Evolutionary conservation across 768 basidiomycete genomes (phyloP).

Genomic region (Mycena galericulata): DNA sequence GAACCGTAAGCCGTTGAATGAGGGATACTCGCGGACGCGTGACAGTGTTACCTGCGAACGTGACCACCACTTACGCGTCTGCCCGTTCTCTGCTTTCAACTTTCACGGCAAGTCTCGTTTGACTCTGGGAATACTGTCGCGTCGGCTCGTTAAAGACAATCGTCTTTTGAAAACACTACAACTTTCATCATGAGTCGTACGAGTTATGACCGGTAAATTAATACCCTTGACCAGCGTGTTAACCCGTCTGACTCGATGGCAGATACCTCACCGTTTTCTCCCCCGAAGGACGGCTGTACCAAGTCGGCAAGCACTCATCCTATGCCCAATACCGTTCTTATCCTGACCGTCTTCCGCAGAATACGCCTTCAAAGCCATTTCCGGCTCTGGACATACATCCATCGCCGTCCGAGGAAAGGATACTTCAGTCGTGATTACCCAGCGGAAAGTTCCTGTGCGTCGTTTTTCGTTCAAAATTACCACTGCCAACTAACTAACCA

Average conservation of each 20-base stretch:
- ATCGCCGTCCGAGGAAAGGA: constrained; percentile 95
- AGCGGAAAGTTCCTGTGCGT: constrained; percentile 97
- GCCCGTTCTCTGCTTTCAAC: constrained; percentile 36
- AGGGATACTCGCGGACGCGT: not conserved
- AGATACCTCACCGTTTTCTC: constrained; percentile 98
- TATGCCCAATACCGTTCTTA: constrained; percentile 26
- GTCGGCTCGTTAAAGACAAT: no score
- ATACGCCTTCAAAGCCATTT: constrained; percentile 99
- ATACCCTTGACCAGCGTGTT: constrained; percentile 7
- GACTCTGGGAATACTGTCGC: no score
- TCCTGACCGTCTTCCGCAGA: constrained; percentile 63
- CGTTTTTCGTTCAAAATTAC: not conserved
- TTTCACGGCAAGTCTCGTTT: no score
- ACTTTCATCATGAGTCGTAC: no score
- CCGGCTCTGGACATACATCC: constrained; percentile 95
- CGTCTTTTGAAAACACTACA: no score
- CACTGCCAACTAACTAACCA: constrained; percentile 7
- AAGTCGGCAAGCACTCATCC: constrained; percentile 82
- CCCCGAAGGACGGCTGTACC: constrained; percentile 96
- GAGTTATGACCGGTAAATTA: constrained; percentile 93
- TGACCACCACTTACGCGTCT: constrained; percentile 67
- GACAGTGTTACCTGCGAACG: constrained; percentile 40
- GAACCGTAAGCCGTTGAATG: no score
- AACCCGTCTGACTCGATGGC: not conserved
- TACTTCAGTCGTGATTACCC: constrained; percentile 95